Evolutionary conservation across 2,329 filamentous ascomycete species (phyloP).

Genomic region (Ploettnerulaceae sp.): DNA sequence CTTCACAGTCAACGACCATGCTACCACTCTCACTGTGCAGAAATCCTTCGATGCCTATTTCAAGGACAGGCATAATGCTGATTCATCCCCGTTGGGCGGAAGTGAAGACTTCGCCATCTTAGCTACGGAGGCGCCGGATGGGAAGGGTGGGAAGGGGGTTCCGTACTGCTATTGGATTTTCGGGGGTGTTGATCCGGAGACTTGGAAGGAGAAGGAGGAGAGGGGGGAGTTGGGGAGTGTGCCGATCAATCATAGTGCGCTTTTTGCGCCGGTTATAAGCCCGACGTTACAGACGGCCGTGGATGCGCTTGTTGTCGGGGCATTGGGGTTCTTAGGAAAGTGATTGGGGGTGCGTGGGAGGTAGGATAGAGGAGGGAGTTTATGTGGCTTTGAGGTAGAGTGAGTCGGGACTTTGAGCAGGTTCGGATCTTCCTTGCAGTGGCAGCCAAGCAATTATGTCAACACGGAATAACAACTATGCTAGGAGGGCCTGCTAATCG

Average conservation of each 20-base stretch:
- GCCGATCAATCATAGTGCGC: slow-evolving; percentile 54
- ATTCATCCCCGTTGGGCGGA: slow-evolving; percentile 15
- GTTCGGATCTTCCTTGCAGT: no score
- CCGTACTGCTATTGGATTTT: slow-evolving; percentile 36
- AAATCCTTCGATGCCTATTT: slow-evolving; percentile 22
- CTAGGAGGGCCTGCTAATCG: no score
- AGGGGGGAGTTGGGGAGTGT: slow-evolving; percentile 17
- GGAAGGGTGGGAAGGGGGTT: slow-evolving; percentile 21
- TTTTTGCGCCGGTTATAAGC: slow-evolving; percentile 54
- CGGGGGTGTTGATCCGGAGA: slow-evolving; percentile 39
- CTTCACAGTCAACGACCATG: slow-evolving; percentile 24
- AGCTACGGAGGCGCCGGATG: slow-evolving; percentile 37
- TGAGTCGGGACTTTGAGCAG: no score
- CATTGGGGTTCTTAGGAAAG: slow-evolving; percentile 41
- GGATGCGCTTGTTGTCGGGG: slow-evolving; percentile 47
- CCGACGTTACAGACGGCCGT: slow-evolving; percentile 51
- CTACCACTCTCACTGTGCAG: slow-evolving; percentile 13
- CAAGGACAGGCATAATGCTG: slow-evolving; percentile 16
- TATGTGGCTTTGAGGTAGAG: no score
- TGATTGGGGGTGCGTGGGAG: neutral
- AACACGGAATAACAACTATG: no score
- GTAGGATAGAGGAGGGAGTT: neutral
- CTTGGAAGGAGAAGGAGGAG: slow-evolving; percentile 13
- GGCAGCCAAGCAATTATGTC: no score
- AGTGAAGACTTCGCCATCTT: slow-evolving; percentile 41